Base-by-base conservation (phyloP, 2,329 filamentous ascomycete genomes). In the Alternaria dauci region DNA sequence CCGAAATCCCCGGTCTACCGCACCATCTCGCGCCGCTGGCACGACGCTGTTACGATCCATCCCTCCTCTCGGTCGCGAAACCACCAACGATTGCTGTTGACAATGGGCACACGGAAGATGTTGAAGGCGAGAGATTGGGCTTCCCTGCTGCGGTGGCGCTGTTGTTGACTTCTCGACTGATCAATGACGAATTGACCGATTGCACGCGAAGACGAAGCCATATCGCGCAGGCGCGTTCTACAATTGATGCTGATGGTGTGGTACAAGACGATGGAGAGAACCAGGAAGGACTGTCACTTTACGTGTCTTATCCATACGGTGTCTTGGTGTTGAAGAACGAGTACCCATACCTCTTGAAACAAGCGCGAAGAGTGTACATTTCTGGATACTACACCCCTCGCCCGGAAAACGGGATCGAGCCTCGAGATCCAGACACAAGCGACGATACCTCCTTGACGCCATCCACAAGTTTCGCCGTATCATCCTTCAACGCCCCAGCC, bases 231-330 rank as follows among this genome's bases (percentile, higher is more conserved):
- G 59, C 65, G 38, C 66, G 46, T 34, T 58, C 59, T 41, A 20
- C 30, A 1, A 25, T 34, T 23, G 53, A 61, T 32, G 23, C 47
- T 11, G 58, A 58, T 14, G 54, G 53, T 30, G 50, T 39, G 2
- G 20, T 36, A 30, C 48, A 60, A 18, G 50, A 50, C 2, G 41
- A 52, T 4, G 41, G 25, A 48, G 55, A 63, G 42, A 65, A 70
- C 28, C 59, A 64, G 18, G 59, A 71, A 52, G 61, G 70, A 58
- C 72, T 81, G 54, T 80, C 81, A 53, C 68, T 81, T 20, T 79
- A 79, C 64, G 65, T 83, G 50, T 69, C 74, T 8, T 80, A 81
- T 62, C 78, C 81, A 0, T 65, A 79, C 48, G 76, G 81, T 50
- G 67, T 83, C 65, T 52, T 81, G 67, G 58, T 80, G 55, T 46